phyloP scores from a whole-genome alignment of 73 alveolate genomes.

The Urostyla sp. region DNA sequence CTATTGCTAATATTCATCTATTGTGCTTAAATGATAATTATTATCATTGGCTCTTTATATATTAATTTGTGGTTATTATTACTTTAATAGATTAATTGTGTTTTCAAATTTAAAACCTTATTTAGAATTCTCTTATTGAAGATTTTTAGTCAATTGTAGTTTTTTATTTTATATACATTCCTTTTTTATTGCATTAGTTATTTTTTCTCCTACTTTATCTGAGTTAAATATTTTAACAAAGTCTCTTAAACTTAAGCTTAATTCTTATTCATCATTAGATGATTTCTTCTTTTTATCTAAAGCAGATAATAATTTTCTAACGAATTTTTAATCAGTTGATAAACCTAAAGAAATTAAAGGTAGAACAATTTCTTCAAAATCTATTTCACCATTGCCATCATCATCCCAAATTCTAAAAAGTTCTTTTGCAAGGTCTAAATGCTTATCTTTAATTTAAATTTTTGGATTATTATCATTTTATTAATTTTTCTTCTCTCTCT shows the following conservation, averaged over 20 bases:
- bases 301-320: conserved; percentile 17
- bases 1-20: neutral
- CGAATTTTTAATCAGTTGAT: conserved; percentile 46
- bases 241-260: conserved; percentile 29
- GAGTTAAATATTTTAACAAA: conserved; percentile 43
- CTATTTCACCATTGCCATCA: conserved; percentile 42
- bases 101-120: too few species aligned
- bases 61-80: too few species aligned
- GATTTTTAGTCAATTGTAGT: too few species aligned
- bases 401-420: conserved; percentile 56
- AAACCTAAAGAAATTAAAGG: conserved; percentile 59
- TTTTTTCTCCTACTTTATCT: conserved; percentile 53
- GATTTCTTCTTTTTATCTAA: neutral
- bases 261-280: neutral
- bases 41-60: too few species aligned
- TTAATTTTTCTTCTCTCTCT: conserved; percentile 8
- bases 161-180: conserved; percentile 17
- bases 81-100: too few species aligned
- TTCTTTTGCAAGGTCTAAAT: conserved; percentile 59
- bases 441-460: conserved; percentile 22
- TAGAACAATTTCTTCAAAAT: conserved; percentile 34
- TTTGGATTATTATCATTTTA: conserved; percentile 10
- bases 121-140: too few species aligned
- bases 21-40: neutral
- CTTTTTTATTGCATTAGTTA: conserved; percentile 2